Percentiles rank a stretch among this genome's conserved stretches.
These are phyloP conservation scores for Mycena vitilis DNA, from an alignment of 768 basidiomycete genomes.

Conservation along the genomic window DNA sequence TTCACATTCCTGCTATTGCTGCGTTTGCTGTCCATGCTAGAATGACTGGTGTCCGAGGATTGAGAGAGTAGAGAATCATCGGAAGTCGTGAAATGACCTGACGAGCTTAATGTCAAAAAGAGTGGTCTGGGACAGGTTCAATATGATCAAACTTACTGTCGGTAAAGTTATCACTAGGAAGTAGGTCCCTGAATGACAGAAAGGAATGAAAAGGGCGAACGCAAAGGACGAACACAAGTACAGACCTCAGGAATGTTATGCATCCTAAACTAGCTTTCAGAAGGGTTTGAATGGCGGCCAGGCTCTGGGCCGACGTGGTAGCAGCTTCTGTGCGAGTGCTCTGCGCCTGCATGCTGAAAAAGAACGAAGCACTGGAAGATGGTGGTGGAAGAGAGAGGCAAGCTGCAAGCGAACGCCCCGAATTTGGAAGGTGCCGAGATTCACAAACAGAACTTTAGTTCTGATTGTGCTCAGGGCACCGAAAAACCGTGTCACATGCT, in stretches of 20 bases:
- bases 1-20: constrained; percentile 58
- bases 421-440: background rate
- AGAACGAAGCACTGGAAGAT: constrained; percentile 38
- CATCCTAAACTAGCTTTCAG: constrained; percentile 80
- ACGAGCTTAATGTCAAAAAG: constrained; percentile 14
- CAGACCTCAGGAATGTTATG: constrained; percentile 79
- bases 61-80: constrained; percentile 52
- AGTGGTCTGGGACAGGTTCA: constrained; percentile 15
- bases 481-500: no score
- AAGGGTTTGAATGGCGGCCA: constrained; percentile 78
- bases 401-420: background rate
- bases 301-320: constrained; percentile 69
- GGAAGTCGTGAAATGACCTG: constrained; percentile 68
- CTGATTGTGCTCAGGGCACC: no score
- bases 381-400: constrained; percentile 15
- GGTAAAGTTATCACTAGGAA: constrained; percentile 84
- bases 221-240: background rate
- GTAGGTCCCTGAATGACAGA: constrained; percentile 63
- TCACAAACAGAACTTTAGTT: no score
- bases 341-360: constrained; percentile 55
- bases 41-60: constrained; percentile 49
- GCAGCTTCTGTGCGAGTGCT: constrained; percentile 47
- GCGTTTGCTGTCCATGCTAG: constrained; percentile 49
- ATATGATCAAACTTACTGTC: constrained; percentile 57
- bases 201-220: constrained; percentile 10